Base-by-base conservation (phyloP, 2,329 filamentous ascomycete genomes). In the Blastomyces parvus region DNA sequence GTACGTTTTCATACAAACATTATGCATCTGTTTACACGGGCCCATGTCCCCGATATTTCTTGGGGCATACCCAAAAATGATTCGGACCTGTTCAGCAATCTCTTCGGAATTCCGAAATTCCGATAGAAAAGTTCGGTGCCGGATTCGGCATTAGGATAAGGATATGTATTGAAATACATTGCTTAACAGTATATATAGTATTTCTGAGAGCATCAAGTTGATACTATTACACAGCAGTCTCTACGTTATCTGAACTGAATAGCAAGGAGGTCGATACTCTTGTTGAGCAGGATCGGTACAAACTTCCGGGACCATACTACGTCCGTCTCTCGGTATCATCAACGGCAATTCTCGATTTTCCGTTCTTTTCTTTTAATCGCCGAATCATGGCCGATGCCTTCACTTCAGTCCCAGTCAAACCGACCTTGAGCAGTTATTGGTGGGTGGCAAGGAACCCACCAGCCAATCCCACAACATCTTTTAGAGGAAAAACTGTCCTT, bases 401-500 rank as follows among this genome's bases (percentile, higher is more conserved):
- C 42, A 44, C 42, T 44, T 44, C 42, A 19, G 42, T 44, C 3
- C 42, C 42, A 44, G 19, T 19, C 42, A 44, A n/a, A n/a, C 19
- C 42, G 42, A 44, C 19, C 42, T 44, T 44, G 17, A 8, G 17
- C 17, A 44, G 17, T 44, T 44, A 44, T 44, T 44, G 42, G 42
- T 44, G 42, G 42, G 42, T 19, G 19, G 13, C 42, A 19, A 44
- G 42, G 19, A 17, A 44, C 19, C 42, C 42, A 44, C 42, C 42
- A n/a, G 42, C 42, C 42, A 7, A 44, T n/a, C 42, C 42, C 42
- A 8, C 5, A 44, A 44, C 42, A 17, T 44, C 42, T 3, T 44
- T 44, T 19, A 19, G 3, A 19, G 76, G 77, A 14, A 79, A 79
- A 66, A 80, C 77, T 0, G 76, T 82, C 2, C 71, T 83, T 9